Evolutionary conservation across 495 filamentous ascomycete species (phyloP), one percentile per base, ranked within the genome.

Genomic region (Coniosporium apollinis): DNA sequence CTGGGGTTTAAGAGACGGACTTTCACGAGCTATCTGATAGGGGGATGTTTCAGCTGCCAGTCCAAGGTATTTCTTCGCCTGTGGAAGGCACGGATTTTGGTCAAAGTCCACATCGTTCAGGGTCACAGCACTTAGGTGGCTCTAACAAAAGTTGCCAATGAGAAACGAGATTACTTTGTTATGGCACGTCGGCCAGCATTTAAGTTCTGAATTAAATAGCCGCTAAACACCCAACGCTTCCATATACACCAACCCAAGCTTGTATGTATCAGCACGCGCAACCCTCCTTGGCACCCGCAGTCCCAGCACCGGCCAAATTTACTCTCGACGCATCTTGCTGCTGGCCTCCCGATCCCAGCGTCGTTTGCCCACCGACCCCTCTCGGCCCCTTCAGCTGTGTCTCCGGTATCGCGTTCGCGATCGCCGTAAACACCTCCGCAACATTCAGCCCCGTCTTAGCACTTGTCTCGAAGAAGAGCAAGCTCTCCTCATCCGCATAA

Each of bases 391-490:
- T 96, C 58, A 96, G 64, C 42, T 79, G 89, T 42, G 83, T 89
- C 60, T 96, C 89, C 1, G 89, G 87, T 41, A 96, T 96, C 18
- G 85, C 82, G 50, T 93, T 92, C 37, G 87, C 87, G 52, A 96
- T 94, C n/a, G 87, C 86, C 30, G 87, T 93, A 56, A 97, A 97
- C 16, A 97, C 89, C 44, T 89, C 86, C 43, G 77, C 72, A 20
- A 97, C 89, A 56, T 94, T 93, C 44, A 74, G 63, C 8, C 89
- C 91, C 2, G 85, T 86, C 72, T 97, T 97, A 28, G 89, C 89
- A 46, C 82, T 92, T 15, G 89, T 97, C 66, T 97, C 89, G 48
- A 93, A 97, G 61, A 96, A 97, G 46, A 97, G 52, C 33, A 96
- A 60, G 15, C 75, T 70, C 58, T 97, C 89, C 53, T 96, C 87